Conservation (phyloP, 2,329 filamentous ascomycete species). For the Stemphylium beticola region DNA sequence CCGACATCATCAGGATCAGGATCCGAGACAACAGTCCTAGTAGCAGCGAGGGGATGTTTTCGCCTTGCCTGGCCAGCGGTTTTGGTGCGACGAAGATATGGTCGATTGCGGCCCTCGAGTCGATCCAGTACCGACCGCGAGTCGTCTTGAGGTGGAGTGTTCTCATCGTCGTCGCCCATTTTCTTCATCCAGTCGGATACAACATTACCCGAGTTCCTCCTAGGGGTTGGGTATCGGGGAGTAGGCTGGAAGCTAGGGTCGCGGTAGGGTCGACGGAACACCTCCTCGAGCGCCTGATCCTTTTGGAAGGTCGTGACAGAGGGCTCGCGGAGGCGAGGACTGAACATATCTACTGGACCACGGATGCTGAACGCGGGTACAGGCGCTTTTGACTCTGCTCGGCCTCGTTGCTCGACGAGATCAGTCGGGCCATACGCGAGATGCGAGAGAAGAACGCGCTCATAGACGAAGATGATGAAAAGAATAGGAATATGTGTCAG, state of each 20-base stretch:
- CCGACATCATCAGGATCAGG: conserved; percentile 60
- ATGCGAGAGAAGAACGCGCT: conserved; percentile 77
- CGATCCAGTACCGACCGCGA: conserved; percentile 64
- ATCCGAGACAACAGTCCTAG: conserved; percentile 63
- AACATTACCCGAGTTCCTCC: conserved; percentile 77
- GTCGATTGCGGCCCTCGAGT: conserved; percentile 61
- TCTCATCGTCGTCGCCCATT: conserved; percentile 65
- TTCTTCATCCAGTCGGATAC: conserved; percentile 90
- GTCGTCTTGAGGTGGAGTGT: conserved; percentile 67
- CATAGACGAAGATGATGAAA: conserved; percentile 86
- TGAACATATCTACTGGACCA: conserved; percentile 67
- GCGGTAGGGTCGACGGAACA: conserved; percentile 74
- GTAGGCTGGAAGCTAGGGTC: conserved; percentile 57
- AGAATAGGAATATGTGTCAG: conserved; percentile 86
- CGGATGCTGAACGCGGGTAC: conserved; percentile 51
- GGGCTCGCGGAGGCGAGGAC: conserved; percentile 80
- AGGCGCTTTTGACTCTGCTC: conserved; percentile 65
- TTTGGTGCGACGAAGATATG: conserved; percentile 59
- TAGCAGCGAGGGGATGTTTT: conserved; percentile 59
- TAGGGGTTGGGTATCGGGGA: conserved; percentile 56
- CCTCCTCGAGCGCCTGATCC: conserved; percentile 86
- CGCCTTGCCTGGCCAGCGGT: conserved; percentile 45
- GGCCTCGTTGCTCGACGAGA: conserved; percentile 74
- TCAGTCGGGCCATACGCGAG: conserved; percentile 83
- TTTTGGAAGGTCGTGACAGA: conserved; percentile 89